Evolutionary conservation across 2,329 filamentous ascomycete genomes (phyloP), one percentile per base, ranked within the genome.

Genomic region (Arthrocladium fulminans): DNA sequence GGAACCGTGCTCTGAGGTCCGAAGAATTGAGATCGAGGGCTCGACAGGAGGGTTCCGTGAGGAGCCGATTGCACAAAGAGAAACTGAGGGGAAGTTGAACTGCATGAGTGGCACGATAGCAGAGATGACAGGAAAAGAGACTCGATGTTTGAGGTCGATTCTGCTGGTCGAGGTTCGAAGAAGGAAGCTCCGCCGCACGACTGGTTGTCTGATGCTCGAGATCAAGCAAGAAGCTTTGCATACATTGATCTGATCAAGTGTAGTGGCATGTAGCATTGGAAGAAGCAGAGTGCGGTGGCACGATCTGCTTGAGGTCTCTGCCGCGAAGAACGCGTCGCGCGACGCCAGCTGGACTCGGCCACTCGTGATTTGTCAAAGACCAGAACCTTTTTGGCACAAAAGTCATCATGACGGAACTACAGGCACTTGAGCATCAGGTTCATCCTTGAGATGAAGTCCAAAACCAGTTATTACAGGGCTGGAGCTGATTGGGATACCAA

Each of bases 31-130:
- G 75, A 71, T 43, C 34, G 52, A 48, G 48, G 45, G 34, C 22
- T 30, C 32, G 50, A 53, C 47, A 55, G 54, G 13, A 58, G 60
- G 57, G 58, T 63, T 65, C 59, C 58, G 51, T 43, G 52, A 61
- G 59, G 57, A 63, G 77, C 78, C 83, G 82, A 81, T 83, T 71
- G 73, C 73, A 73, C 72, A 73, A 76, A 80, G 85, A 82, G 82
- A 77, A 78, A 88, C 86, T 88, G 76, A 84, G 65, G 73, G 77
- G 83, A 80, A 82, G 82, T 84, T 80, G 80, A 72, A 70, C 76
- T 84, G 86, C 84, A 74, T 73, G 67, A 57, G 27, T 41, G 50
- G 58, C 60, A 45, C 30, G 51, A 29, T 34, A 47, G 44, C 44
- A 19, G 23, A 38, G 32, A 19, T 15, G 32, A n/a, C 32, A 25